A percentile compares a stretch with the other conserved stretches of the same genome.
Evolutionary conservation across 176 grass and related monocot species (phyloP).

Genomic region (Carex scoparia): DNA sequence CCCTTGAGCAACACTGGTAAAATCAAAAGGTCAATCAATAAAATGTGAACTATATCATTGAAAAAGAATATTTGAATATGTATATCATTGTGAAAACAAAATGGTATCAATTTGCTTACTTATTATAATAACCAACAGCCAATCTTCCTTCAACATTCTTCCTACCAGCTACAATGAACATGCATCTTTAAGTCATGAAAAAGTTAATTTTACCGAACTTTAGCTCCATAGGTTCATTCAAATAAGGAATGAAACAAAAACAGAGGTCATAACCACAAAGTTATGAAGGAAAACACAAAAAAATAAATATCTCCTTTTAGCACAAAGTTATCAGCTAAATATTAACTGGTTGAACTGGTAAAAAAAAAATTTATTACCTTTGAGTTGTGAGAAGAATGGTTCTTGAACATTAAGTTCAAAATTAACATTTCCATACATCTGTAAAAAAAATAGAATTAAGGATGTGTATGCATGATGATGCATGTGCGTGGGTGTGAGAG

Average conservation of each 20-base stretch:
- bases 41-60: neutral
- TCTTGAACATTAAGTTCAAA: constrained; percentile 92
- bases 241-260: neutral
- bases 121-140: constrained; percentile 60
- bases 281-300: neutral
- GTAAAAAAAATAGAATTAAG: neutral
- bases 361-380: constrained; percentile 37
- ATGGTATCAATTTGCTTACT: constrained; percentile 31
- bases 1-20: constrained; percentile 49
- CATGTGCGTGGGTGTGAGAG: neutral
- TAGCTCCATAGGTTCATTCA: neutral
- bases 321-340: neutral
- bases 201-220: neutral
- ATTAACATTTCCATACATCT: constrained; percentile 54
- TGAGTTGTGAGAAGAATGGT: constrained; percentile 81
- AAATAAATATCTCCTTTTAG: neutral
- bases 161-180: constrained; percentile 43
- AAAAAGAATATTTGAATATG: constrained; percentile 10
- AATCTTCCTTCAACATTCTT: constrained; percentile 89
- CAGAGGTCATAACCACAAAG: neutral
- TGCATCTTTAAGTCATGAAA: neutral
- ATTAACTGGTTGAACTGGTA: neutral
- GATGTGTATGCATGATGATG: neutral
- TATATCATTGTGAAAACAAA: constrained; percentile 1
- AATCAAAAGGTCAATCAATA: constrained; percentile 11